These are phyloP conservation scores for Argentina anserina DNA, from an alignment of 306 rosid species.

Conservation along the genomic window DNA sequence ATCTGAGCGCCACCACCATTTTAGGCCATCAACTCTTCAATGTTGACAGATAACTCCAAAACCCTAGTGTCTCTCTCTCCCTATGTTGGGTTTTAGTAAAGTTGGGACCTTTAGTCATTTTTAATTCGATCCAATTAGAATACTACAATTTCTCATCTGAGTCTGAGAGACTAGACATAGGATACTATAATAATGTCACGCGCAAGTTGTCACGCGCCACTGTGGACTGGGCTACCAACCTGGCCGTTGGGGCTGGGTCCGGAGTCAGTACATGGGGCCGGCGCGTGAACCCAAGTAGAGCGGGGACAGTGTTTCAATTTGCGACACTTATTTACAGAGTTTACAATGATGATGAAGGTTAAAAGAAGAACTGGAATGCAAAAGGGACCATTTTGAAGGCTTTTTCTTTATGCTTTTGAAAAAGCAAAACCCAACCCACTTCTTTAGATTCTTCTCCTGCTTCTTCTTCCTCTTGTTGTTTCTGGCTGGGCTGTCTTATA, in stretches of 20 bases:
- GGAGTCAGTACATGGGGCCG: neutral
- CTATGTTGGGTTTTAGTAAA: neutral
- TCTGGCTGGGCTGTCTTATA: conserved; percentile 16
- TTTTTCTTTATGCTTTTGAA: conserved; percentile 32
- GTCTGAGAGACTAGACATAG: neutral
- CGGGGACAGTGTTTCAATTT: neutral
- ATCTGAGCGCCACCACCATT: neutral
- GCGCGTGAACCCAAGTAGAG: neutral
- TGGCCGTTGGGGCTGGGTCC: neutral
- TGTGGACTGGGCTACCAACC: neutral
- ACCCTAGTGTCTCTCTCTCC: neutral
- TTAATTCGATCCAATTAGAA: neutral
- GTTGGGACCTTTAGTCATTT: neutral
- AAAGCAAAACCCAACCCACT: conserved; percentile 44
- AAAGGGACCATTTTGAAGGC: neutral
- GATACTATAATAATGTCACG: neutral
- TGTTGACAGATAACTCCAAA: neutral
- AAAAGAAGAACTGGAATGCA: neutral
- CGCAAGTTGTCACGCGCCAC: neutral
- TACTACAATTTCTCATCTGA: neutral
- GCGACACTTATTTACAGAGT: neutral
- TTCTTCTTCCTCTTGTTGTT: conserved; percentile 15
- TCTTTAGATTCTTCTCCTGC: conserved; percentile 48
- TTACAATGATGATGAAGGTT: conserved; percentile 1
- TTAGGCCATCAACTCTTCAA: neutral